Evolutionary conservation across 2,329 filamentous ascomycete genomes (phyloP).

Genomic region (Geosmithia putterillii): DNA sequence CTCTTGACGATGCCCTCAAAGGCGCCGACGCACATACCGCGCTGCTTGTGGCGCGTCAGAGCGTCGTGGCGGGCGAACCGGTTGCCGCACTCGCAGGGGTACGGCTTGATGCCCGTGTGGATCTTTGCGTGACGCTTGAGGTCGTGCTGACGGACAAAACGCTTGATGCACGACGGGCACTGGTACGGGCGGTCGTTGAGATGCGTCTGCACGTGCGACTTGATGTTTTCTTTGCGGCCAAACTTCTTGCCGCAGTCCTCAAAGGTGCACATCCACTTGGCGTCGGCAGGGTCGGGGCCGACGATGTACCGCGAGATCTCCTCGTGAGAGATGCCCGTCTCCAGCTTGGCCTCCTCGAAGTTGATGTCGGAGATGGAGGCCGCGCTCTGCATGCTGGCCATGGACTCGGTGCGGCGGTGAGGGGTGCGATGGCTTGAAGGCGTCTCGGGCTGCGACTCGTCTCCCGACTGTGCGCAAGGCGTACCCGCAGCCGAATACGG

Average conservation of each 20-base stretch:
- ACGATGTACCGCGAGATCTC: constrained; percentile 68
- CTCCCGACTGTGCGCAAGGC: neutral
- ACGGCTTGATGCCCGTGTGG: constrained; percentile 90
- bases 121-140: constrained; percentile 97
- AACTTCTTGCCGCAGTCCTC: constrained; percentile 79
- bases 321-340: constrained; percentile 78
- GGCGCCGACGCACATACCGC: constrained; percentile 91
- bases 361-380: constrained; percentile 42
- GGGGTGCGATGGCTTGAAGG: neutral
- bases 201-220: constrained; percentile 95
- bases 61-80: constrained; percentile 93
- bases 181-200: constrained; percentile 91
- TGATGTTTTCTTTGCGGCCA: constrained; percentile 97
- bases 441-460: neutral
- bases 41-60: constrained; percentile 83
- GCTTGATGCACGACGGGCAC: constrained; percentile 87
- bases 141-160: constrained; percentile 94
- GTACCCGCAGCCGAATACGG: neutral
- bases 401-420: constrained; percentile 46
- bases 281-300: constrained; percentile 59
- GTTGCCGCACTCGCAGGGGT: constrained; percentile 88
- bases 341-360: constrained; percentile 52
- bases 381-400: constrained; percentile 40
- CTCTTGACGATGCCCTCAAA: constrained; percentile 65
- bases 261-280: constrained; percentile 68